A percentile compares a stretch with the other conserved stretches of the same genome.
Conservation (phyloP, 2,329 filamentous ascomycete species). For the Fonsecaea pedrosoi region DNA sequence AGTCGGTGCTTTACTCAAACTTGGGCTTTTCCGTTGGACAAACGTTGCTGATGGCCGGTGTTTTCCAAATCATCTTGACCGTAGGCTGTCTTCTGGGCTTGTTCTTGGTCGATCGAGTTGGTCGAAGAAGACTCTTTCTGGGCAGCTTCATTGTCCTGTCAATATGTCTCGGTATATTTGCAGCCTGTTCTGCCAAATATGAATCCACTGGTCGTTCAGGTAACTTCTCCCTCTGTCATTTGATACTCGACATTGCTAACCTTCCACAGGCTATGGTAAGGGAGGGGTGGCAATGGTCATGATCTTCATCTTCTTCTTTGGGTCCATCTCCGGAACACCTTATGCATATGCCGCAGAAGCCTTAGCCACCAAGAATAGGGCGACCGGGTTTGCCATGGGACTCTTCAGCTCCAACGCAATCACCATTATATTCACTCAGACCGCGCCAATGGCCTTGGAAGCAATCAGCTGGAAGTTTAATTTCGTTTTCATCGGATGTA, state of each 20-base stretch:
- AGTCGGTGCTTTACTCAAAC: background rate
- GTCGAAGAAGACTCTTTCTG: background rate
- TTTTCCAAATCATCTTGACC: conserved; percentile 1
- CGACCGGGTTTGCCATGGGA: background rate
- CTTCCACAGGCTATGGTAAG: conserved; percentile 1
- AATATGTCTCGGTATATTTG: background rate
- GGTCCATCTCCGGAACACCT: background rate
- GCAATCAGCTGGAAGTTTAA: conserved; percentile 5
- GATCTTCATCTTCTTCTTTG: conserved; percentile 7
- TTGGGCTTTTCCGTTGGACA: background rate
- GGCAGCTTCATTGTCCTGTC: background rate
- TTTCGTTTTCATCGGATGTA: conserved; percentile 6
- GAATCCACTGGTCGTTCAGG: background rate
- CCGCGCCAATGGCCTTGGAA: conserved; percentile 1
- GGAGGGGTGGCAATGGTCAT: conserved; percentile 5
- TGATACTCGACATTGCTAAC: background rate
- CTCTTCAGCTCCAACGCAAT: conserved; percentile 4
- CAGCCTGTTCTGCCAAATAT: background rate
- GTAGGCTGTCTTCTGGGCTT: background rate
- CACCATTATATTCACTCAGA: conserved; percentile 6
- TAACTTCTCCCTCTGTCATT: too few relatives aligned
- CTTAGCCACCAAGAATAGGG: conserved; percentile 5
- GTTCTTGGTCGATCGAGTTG: conserved; percentile 1
- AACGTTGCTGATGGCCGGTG: conserved; percentile 3
- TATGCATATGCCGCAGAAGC: conserved; percentile 5